Evolutionary conservation across 768 basidiomycete genomes (phyloP), one percentile per base, ranked within the genome.

Genomic region (Tricholoma hemisulphureum): DNA sequence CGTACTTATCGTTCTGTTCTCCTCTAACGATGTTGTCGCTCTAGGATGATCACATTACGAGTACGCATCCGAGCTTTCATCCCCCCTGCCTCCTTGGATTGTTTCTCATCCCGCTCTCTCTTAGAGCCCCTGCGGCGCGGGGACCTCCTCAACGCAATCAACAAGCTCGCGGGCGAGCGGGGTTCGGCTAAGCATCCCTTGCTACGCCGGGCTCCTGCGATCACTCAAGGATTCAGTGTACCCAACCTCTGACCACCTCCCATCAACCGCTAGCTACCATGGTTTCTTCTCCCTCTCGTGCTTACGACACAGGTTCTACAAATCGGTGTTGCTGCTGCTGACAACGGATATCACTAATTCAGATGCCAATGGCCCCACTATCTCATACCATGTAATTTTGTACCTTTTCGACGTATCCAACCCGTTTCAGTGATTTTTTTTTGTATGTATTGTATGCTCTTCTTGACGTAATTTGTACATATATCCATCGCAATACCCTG

Each of bases 61-160:
- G 89, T 91, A 65, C 52, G 87, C 75, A 6, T 14, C 51, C 37
- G 20, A 26, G 32, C 14, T 7, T 9, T 16, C 9, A 20, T n/a
- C n/a, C n/a, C n/a, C 50, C 14, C 34, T n/a, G n/a, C 46, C 10
- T 18, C 50, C 14, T 35, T n/a, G n/a, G 45, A 8, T 18, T 48
- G 1, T 2, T 53, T 39, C 37, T 48, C 59, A 59, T 53, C 66
- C 52, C 21, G 18, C 31, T 16, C 52, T 53, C 11, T 26, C 58
- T 21, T 61, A 91, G 90, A 93, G 77, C 91, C 91, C 1, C 69
- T 93, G 48, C 83, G 91, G 56, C 84, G 91, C 43, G 87, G 83
- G 6, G 91, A 93, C 66, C 80, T 93, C 6, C 71, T 91, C 58
- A 92, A 92, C 57, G 84, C 90, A 14, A 93, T 93, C 67, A 87